phyloP scores from a whole-genome alignment of 495 filamentous ascomycete genomes.

The Lasiosphaeriaceae sp. region DNA sequence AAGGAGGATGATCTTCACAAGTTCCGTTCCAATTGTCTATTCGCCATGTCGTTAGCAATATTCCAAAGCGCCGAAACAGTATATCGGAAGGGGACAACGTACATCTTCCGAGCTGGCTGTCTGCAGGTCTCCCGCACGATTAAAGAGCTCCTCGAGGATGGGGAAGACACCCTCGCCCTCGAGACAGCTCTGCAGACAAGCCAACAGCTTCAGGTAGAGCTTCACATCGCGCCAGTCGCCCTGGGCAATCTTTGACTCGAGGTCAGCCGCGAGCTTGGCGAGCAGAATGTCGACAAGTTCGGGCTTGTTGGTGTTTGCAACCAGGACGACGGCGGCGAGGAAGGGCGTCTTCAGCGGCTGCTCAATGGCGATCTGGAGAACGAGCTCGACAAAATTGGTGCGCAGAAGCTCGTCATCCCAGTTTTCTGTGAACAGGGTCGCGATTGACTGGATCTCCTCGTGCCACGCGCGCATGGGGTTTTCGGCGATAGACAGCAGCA shows the following conservation, averaged over 20 bases:
- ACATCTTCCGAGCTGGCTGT: conserved; percentile 88
- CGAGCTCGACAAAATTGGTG: conserved; percentile 63
- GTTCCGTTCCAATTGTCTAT: conserved; percentile 74
- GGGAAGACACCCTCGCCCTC: conserved; percentile 84
- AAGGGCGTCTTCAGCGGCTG: conserved; percentile 97
- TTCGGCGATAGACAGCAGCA: conserved; percentile 80
- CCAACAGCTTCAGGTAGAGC: conserved; percentile 81
- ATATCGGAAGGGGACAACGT: conserved; percentile 30
- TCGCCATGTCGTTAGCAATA: conserved; percentile 13
- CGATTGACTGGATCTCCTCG: conserved; percentile 74
- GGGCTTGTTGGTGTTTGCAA: conserved; percentile 67
- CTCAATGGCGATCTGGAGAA: conserved; percentile 74
- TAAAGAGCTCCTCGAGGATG: conserved; percentile 79
- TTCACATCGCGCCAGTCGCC: conserved; percentile 91
- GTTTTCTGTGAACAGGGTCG: conserved; percentile 70
- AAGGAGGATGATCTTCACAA: conserved; percentile 92
- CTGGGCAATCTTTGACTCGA: conserved; percentile 58
- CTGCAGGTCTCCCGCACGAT: conserved; percentile 80
- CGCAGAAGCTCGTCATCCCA: conserved; percentile 67
- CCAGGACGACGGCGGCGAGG: conserved; percentile 72
- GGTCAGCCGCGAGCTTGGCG: conserved; percentile 48
- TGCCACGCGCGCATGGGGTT: conserved; percentile 75
- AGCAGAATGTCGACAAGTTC: conserved; percentile 69
- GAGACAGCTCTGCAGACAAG: conserved; percentile 71
- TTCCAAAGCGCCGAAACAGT: neutral